A percentile compares a stretch with the other conserved stretches of the same genome.
phyloP scores from a whole-genome alignment of 805 yeast species.

The Naumovozyma baii region DNA sequence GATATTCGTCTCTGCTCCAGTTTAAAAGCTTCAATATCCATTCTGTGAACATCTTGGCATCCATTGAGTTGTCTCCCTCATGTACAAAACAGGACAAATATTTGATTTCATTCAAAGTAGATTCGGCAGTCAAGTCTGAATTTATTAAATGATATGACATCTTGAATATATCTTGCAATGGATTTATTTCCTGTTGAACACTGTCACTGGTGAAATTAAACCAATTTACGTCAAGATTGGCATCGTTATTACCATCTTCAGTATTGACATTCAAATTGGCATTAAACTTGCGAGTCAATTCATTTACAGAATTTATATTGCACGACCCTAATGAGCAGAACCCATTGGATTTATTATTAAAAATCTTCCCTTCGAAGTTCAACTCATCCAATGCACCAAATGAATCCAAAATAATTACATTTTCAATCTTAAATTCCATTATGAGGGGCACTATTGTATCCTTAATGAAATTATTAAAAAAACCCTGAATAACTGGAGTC shows the following conservation, averaged over 20 bases:
- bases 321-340: conserved; percentile 20
- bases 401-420: conserved; percentile 59
- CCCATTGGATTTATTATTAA: conserved; percentile 1
- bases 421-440: conserved; percentile 30
- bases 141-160: conserved; percentile 22
- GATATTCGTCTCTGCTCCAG: not conserved
- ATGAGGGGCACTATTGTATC: conserved; percentile 46
- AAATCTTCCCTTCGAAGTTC: not conserved
- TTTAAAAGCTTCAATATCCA: conserved; percentile 8
- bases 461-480: conserved; percentile 39
- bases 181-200: conserved; percentile 21
- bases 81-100: conserved; percentile 56
- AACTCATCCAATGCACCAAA: conserved; percentile 42
- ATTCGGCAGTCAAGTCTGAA: conserved; percentile 1
- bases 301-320: conserved; percentile 16
- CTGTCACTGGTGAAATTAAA: conserved; percentile 18
- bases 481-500: conserved; percentile 72
- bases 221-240: not conserved
- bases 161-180: conserved; percentile 24
- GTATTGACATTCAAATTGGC: conserved; percentile 11
- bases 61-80: conserved; percentile 82
- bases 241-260: not conserved
- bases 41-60: conserved; percentile 38
- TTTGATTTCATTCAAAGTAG: conserved; percentile 19
- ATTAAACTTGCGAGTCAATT: conserved; percentile 17